Evolutionary conservation across 805 yeast species (phyloP).

Genomic region (Kazachstania viticola): DNA sequence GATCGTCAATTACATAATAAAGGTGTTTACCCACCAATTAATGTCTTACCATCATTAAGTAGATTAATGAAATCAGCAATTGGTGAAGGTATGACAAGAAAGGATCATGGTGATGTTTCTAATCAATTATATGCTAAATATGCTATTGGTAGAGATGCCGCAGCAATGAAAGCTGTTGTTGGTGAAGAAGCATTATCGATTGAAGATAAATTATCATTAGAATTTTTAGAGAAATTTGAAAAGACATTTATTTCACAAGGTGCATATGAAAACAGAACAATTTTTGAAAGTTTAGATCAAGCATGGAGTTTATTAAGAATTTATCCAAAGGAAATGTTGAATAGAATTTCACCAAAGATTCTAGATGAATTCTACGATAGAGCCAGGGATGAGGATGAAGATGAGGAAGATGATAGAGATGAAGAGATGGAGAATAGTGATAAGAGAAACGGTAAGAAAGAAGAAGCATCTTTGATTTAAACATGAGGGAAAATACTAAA

Average conservation of each 20-base stretch:
- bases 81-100: conserved; percentile 99
- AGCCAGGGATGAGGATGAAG: conserved; percentile 56
- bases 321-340: conserved; percentile 96
- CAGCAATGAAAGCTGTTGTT: conserved; percentile 99
- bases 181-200: conserved; percentile 98
- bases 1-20: conserved; percentile 94
- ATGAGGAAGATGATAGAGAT: conserved; percentile 32
- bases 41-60: conserved; percentile 92
- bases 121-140: conserved; percentile 98
- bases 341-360: conserved; percentile 97
- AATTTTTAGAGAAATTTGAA: conserved; percentile 95
- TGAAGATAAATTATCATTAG: conserved; percentile 94
- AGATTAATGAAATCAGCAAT: conserved; percentile 99
- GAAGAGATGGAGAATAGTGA: conserved; percentile 4
- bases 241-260: conserved; percentile 93
- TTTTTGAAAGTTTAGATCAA: conserved; percentile 90
- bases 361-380: conserved; percentile 92
- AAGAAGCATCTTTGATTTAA: conserved; percentile 18
- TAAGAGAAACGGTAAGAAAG: no score
- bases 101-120: conserved; percentile 98
- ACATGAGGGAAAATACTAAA: no score
- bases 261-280: conserved; percentile 89
- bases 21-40: conserved; percentile 98
- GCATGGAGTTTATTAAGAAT: conserved; percentile 98
- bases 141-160: conserved; percentile 99